Percentiles rank a stretch among this genome's conserved stretches.
These are phyloP conservation scores for Mrakia frigida DNA, from an alignment of 768 basidiomycete genomes.

Conservation along the genomic window DNA sequence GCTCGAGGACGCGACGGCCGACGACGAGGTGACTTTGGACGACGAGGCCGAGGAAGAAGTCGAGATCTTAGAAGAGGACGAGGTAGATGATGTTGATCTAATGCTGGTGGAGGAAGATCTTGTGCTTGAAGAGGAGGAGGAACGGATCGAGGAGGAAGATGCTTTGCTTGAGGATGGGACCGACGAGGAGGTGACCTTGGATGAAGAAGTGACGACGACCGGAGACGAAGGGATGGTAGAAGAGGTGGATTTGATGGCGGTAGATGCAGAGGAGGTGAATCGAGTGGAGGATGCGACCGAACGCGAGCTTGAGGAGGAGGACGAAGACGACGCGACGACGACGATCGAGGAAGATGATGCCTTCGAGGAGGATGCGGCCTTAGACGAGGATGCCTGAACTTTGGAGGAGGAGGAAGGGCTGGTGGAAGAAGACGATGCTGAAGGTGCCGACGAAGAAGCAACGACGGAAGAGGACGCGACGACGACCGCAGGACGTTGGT, in stretches of 20 bases:
- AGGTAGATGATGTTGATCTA: neutral
- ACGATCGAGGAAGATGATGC: neutral
- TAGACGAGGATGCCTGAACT: no score
- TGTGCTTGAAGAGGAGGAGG: neutral
- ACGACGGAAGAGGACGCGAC: neutral
- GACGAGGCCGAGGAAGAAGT: neutral
- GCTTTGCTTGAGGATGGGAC: neutral
- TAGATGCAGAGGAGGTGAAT: neutral
- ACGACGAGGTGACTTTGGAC: no score
- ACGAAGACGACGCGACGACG: neutral
- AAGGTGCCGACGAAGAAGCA: neutral
- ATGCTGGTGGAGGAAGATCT: neutral
- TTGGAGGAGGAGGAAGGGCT: neutral
- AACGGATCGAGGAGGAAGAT: neutral
- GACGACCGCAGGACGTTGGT: neutral
- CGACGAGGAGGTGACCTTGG: neutral
- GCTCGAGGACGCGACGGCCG: no score
- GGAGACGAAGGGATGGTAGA: neutral
- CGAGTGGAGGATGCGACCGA: neutral
- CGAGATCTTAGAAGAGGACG: neutral
- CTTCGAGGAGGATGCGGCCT: neutral
- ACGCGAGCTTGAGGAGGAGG: neutral
- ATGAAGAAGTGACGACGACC: neutral
- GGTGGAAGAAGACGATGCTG: no score
- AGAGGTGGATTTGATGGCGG: neutral